Evolutionary conservation across 2,329 filamentous ascomycete genomes (phyloP).

Genomic region (Aplosporella prunicola): DNA sequence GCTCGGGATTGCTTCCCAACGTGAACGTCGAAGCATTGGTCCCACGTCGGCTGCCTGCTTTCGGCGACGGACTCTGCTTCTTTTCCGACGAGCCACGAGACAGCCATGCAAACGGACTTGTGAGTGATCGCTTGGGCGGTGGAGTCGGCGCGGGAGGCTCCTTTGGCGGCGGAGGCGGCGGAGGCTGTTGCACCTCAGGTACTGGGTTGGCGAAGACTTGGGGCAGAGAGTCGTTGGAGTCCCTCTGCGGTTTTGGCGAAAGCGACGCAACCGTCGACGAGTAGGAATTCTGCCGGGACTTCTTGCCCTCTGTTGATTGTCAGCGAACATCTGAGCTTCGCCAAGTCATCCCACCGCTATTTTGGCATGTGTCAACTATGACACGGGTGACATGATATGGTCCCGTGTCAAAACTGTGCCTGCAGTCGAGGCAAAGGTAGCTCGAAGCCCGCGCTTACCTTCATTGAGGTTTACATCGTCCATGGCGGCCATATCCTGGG

Average conservation of each 20-base stretch:
- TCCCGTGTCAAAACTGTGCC: background rate
- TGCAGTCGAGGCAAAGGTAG: background rate
- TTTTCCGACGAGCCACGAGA: conserved; percentile 55
- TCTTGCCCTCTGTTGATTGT: conserved; percentile 9
- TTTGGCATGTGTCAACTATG: no score
- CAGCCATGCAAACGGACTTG: conserved; percentile 80
- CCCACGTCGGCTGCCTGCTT: conserved; percentile 49
- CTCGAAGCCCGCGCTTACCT: no score
- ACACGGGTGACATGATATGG: no score
- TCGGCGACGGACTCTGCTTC: conserved; percentile 46
- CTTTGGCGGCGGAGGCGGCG: conserved; percentile 26
- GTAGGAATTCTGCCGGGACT: conserved; percentile 9
- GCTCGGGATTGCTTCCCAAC: conserved; percentile 68
- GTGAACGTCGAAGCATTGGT: conserved; percentile 75
- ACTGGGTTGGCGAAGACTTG: conserved; percentile 65
- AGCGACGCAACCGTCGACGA: conserved; percentile 4
- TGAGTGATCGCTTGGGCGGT: conserved; percentile 58
- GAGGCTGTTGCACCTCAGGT: conserved; percentile 49
- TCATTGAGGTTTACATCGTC: conserved; percentile 56
- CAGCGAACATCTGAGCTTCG: no score
- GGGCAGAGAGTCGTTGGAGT: conserved; percentile 26
- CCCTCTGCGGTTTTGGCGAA: conserved; percentile 5
- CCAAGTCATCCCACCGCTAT: no score
- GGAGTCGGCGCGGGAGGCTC: conserved; percentile 27
- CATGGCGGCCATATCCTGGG: conserved; percentile 47